A percentile compares a stretch with the other conserved stretches of the same genome.
Conservation (phyloP, 441 rosid species). For the Populus trichocarpa region DNA sequence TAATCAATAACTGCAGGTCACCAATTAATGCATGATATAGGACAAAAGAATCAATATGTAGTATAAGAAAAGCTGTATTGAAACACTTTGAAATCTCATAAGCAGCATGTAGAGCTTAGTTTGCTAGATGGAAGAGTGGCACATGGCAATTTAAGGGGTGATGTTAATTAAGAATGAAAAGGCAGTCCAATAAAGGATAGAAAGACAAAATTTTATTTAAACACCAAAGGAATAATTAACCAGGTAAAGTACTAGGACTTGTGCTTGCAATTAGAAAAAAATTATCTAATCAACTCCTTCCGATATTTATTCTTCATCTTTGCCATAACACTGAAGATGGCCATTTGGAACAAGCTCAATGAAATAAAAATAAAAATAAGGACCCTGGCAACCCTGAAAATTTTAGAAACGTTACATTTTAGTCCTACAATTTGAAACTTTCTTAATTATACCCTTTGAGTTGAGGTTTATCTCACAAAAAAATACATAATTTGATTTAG, state of each 20-base stretch:
- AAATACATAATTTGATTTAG: not conserved
- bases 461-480: not conserved
- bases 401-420: not conserved
- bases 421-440: not conserved
- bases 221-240: not conserved
- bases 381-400: not conserved
- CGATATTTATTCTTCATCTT: not conserved
- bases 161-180: not conserved
- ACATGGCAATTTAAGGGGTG: not conserved
- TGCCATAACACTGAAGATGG: not conserved
- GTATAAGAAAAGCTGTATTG: not conserved
- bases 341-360: not conserved
- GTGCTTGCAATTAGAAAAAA: not conserved
- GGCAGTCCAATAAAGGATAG: not conserved
- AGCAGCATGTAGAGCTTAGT: not conserved
- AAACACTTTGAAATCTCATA: not conserved
- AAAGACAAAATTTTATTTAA: not conserved
- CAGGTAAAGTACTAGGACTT: not conserved
- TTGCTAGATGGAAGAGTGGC: not conserved
- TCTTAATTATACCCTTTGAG: too few species aligned
- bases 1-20: not conserved
- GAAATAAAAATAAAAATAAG: too few species aligned
- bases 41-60: not conserved
- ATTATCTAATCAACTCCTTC: not conserved
- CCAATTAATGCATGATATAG: not conserved